Base-by-base conservation (phyloP, 2,329 filamentous ascomycete species). In the Akanthomyces muscarius region DNA sequence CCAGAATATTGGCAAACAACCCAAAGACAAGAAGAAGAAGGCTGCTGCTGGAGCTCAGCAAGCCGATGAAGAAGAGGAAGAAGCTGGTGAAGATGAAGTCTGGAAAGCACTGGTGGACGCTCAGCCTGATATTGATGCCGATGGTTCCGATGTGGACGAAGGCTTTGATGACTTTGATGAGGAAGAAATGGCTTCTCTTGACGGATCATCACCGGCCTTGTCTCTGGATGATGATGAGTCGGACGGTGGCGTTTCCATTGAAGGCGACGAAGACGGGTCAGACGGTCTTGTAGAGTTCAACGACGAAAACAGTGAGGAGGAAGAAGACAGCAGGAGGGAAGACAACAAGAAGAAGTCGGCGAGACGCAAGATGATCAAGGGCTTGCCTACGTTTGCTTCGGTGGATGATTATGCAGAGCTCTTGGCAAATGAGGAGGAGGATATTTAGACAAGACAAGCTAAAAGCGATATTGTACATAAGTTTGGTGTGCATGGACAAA, bases 321-420 rank as follows among this genome's bases (percentile, higher is more conserved):
- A 70, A 30, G 63, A 65, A 58, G 69, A 68, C 52, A 69, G 63
- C 14, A 65, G 62, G 11, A 69, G 36, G 66, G 65, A 65, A 75
- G 78, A 66, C 45, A 72, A 69, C 64, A 68, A 71, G 45, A 73
- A 71, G 65, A 66, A 71, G 60, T 75, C 75, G 55, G 78, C 86
- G 73, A 91, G 90, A 78, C 88, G 85, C 78, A 92, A 89, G 83
- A 91, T 91, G 79, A 81, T 98, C 75, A 97, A 92, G 83, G 86
- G 87, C 67, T 80, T 99, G 69, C 95, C 95, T 7, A 96, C 87
- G 42, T 99, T 99, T 79, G 95, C 96, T 23, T 96, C 91, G 38
- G 89, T 84, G 38, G 95, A 98, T 61, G 95, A 98, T 74, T 99
- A 98, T 75, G 94, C 92, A 18, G 90, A 89, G 70, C 83, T 97